Conservation (phyloP, 176 grass and related monocot species). For the Tillandsia leiboldiana region DNA sequence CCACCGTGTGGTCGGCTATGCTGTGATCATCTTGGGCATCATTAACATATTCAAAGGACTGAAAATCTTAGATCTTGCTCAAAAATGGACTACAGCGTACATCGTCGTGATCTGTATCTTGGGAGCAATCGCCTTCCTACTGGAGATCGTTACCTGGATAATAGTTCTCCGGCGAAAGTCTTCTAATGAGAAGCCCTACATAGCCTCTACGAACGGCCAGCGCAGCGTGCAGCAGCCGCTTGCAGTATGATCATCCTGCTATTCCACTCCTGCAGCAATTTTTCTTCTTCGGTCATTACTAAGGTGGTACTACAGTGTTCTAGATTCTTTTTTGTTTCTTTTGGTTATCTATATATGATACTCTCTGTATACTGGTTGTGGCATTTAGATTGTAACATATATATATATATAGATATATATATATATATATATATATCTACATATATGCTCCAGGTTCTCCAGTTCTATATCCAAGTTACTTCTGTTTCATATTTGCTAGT, state of each 20-base stretch:
- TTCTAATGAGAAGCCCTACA: constrained; percentile 22
- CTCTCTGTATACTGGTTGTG: too few species aligned
- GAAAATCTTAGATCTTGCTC: constrained; percentile 32
- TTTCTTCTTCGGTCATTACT: too few species aligned
- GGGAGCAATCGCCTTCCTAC: constrained; percentile 2
- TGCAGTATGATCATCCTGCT: constrained; percentile 14
- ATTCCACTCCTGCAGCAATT: too few species aligned
- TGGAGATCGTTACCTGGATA: constrained; percentile 52
- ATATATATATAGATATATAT: too few species aligned
- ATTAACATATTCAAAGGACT: constrained; percentile 65
- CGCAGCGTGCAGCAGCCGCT: constrained; percentile 10
- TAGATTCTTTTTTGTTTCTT: too few species aligned
- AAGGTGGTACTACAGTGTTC: too few species aligned
- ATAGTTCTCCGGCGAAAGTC: constrained; percentile 25
- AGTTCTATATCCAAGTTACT: too few species aligned
- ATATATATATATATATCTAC: too few species aligned
- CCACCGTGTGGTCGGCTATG: constrained; percentile 52
- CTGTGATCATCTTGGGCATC: constrained; percentile 31
- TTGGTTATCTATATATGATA: too few species aligned
- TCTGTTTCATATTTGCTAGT: too few species aligned
- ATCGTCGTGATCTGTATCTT: constrained; percentile 26
- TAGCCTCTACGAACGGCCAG: constrained; percentile 10
- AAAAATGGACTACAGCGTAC: constrained; percentile 39
- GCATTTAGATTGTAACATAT: too few species aligned
- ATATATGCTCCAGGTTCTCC: too few species aligned